Base-by-base conservation (phyloP, 1,284 basidiomycete species). In the Neolentinus lepideus region DNA sequence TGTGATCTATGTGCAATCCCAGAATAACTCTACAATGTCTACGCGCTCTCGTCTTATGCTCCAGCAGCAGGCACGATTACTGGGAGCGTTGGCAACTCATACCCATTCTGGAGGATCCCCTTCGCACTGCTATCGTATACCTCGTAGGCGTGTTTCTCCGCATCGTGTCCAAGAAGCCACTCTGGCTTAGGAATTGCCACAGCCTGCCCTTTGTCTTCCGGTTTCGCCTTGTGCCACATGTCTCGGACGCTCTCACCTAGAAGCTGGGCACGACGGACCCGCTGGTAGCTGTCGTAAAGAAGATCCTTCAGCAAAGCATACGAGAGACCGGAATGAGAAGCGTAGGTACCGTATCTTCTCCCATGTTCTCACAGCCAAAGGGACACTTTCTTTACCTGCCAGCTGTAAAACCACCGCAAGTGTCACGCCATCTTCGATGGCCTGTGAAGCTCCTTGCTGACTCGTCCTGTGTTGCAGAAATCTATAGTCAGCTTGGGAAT, bases 151-250 rank as follows among this genome's bases (percentile, higher is more conserved):
- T 69, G 59, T 54, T 57, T 62, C 48, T 65, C 66, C 12, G 62
- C 64, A 51, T 68, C 69, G 53, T 62, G 62, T 24, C 60, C 60
- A 31, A 66, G 57, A 46, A 71, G 56, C 68, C 64, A 69, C 52
- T 65, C 68, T 12, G 62, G 64, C 33, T 59, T 56, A 11, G 64
- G 64, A n/a, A 67, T 53, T 26, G 61, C 61, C 16, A 65, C 54
- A 14, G 57, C 56, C 33, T 54, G 54, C 3, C 45, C 55, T 11
- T 56, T 55, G 47, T 62, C 63, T 14, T 55, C 58, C 31, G 54
- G 55, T 52, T 64, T 56, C 55, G 59, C 59, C 12, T 56, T 48
- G 53, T 69, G 68, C 66, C 66, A 66, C 53, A 62, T 62, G 31
- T 65, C 59, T 21, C 66, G 66, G 14, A 61, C 64, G 21, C 60